These are phyloP conservation scores for Crucihimalaya himalaica DNA, from an alignment of 345 rosid genomes.

Conservation along the genomic window DNA sequence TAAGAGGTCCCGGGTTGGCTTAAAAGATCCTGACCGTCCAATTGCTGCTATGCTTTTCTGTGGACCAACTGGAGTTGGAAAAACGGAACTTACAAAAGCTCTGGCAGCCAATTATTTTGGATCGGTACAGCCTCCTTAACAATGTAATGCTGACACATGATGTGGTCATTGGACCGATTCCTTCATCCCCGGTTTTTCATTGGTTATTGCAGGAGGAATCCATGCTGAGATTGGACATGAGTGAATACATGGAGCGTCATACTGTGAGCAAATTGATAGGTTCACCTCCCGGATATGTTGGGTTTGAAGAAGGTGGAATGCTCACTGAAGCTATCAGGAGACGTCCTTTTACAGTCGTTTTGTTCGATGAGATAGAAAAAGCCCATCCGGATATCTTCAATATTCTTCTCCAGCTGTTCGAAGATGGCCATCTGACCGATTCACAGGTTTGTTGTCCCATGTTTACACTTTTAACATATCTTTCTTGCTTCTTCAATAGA, in stretches of 20 bases:
- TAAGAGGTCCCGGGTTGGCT: conserved; percentile 88
- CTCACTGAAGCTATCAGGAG: conserved; percentile 97
- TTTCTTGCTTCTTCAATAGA: conserved; percentile 10
- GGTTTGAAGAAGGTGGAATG: conserved; percentile 90
- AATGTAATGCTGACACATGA: conserved; percentile 8
- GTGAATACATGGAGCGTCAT: conserved; percentile 99
- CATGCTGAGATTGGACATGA: conserved; percentile 97
- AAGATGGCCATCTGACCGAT: conserved; percentile 98
- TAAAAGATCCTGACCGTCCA: conserved; percentile 90
- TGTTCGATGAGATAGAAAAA: conserved; percentile 89
- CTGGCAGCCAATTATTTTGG: conserved; percentile 86
- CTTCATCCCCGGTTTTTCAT: conserved; percentile 14
- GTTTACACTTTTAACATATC: background rate
- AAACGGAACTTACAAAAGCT: conserved; percentile 93
- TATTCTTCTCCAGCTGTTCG: conserved; percentile 94
- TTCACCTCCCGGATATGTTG: conserved; percentile 94
- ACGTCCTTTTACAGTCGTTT: conserved; percentile 81
- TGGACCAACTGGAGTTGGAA: conserved; percentile 99
- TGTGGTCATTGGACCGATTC: background rate
- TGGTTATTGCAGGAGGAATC: conserved; percentile 68
- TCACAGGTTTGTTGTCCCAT: conserved; percentile 66
- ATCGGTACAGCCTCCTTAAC: conserved; percentile 59
- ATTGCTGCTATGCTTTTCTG: conserved; percentile 96
- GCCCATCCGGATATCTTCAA: conserved; percentile 98
- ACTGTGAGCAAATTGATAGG: conserved; percentile 95